Evolutionary conservation across 1,139 yeast species (phyloP), one percentile per base, ranked within the genome.

Genomic region (Geotrichum candidum): DNA sequence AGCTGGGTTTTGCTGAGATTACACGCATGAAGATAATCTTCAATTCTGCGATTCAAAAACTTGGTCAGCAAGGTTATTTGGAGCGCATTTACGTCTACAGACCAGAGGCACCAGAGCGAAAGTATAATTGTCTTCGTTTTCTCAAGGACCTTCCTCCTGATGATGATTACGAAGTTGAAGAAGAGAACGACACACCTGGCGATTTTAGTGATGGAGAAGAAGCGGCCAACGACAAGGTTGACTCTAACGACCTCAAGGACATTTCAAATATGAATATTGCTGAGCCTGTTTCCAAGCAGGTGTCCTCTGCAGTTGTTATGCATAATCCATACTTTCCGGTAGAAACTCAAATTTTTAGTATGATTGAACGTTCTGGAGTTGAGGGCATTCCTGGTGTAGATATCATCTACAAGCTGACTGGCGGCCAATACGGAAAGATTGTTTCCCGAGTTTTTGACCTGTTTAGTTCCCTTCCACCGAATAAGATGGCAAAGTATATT

Each of bases 321-420:
- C 77, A 80, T 60, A 88, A 87, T 70, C 72, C 78, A 25, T 76
- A 84, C 60, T 86, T 80, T 66, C 92, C 96, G 0, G 66, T 86
- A 0, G 84, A 84, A 50, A 81, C 79, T 63, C 96, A 90, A 71
- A 73, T 88, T 0, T 84, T 77, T 68, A 83, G 82, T 57, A 65
- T 79, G 6, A 80, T 85, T 2, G 70, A 73, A 15, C 67, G 73
- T 2, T 68, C 76, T 3, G 82, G 80, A 0, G 66, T 68, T 0
- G 68, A 72, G 0, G 96, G 95, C 0, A 74, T 83, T 0, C 80
- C 90, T 0, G 81, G 87, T 0, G 83, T 83, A 77, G 83, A 81
- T 4, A 68, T 88, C 1, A 74, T 80, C 6, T 73, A 77, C 6
- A 68, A 67, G 6, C 66, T 87, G 1, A 79, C 83, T n/a, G 96